phyloP scores from a whole-genome alignment of 2,329 filamentous ascomycete species.

The Lasiodiplodia sp. region DNA sequence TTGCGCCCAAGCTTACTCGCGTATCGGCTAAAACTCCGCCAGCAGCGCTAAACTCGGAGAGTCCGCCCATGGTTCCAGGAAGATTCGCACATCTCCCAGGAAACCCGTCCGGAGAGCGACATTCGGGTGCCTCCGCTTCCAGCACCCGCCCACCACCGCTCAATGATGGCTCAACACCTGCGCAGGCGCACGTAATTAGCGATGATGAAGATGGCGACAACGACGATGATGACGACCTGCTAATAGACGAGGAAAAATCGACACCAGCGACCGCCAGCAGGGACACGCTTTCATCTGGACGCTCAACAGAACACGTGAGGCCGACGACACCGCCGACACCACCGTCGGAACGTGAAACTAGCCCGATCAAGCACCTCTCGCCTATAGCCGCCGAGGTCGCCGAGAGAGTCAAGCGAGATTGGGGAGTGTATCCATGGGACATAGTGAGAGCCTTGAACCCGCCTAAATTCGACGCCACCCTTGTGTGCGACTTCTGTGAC shows the following conservation, averaged over 20 bases:
- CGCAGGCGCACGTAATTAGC: constrained; percentile 1
- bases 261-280: neutral
- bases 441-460: neutral
- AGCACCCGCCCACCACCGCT: constrained; percentile 2
- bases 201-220: constrained; percentile 10
- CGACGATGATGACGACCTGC: constrained; percentile 1
- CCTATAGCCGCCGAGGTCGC: neutral
- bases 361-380: neutral
- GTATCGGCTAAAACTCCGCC: constrained; percentile 16
- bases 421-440: constrained; percentile 15
- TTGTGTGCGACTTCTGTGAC: neutral
- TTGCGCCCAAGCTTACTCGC: constrained; percentile 10
- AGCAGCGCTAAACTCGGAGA: constrained; percentile 17
- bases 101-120: constrained; percentile 18
- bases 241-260: constrained; percentile 17
- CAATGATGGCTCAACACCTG: constrained; percentile 1
- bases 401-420: neutral
- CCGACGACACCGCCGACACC: neutral
- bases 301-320: constrained; percentile 7
- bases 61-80: constrained; percentile 13
- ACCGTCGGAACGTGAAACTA: neutral
- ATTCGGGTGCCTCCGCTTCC: constrained; percentile 1
- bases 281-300: neutral
- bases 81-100: constrained; percentile 19
- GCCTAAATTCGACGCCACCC: neutral